phyloP scores from a whole-genome alignment of 2,329 filamentous ascomycete genomes.

The Biscogniauxia mediterranea region DNA sequence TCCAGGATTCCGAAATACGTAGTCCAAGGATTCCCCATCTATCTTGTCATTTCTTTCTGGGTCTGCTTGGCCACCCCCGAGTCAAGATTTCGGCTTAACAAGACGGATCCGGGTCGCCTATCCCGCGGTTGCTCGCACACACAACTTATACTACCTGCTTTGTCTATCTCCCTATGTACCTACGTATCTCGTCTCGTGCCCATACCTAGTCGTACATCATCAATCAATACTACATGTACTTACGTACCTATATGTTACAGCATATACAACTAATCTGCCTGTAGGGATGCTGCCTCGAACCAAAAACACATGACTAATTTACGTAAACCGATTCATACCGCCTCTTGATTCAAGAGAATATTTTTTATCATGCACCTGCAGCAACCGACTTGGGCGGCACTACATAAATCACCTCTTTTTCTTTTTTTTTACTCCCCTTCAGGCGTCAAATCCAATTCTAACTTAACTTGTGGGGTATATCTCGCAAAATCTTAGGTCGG shows the following conservation, averaged over 20 bases:
- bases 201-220: no score
- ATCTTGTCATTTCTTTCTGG: conserved; percentile 11
- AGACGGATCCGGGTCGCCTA: background rate
- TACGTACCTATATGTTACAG: background rate
- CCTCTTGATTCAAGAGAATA: conserved; percentile 14
- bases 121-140: background rate
- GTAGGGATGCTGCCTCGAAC: background rate
- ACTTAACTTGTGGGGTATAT: background rate
- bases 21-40: conserved; percentile 12
- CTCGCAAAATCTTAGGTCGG: background rate
- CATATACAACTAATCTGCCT: background rate
- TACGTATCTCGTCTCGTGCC: background rate
- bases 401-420: background rate
- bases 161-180: background rate
- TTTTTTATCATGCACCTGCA: background rate
- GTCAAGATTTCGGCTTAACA: conserved; percentile 25
- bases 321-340: conserved; percentile 7
- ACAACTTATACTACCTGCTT: background rate
- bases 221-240: background rate
- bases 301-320: background rate
- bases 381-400: background rate
- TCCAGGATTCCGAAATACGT: conserved; percentile 3
- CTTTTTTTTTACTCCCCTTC: background rate
- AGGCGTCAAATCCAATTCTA: background rate
- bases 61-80: conserved; percentile 20